These are phyloP conservation scores for Chrysosporium queenslandicum DNA, from an alignment of 2,329 filamentous ascomycete genomes.

Conservation along the genomic window DNA sequence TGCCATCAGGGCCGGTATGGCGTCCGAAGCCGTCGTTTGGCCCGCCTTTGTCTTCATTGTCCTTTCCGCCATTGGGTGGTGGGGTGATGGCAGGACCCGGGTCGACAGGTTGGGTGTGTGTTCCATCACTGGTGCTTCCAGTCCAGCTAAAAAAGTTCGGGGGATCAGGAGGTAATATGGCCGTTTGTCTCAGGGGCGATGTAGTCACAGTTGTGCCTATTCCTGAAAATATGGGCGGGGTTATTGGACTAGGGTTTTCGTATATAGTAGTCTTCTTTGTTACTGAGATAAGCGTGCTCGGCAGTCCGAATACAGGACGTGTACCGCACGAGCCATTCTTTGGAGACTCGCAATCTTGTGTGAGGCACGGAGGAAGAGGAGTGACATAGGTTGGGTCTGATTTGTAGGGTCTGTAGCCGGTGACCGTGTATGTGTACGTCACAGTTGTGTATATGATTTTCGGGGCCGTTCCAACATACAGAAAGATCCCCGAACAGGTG, in stretches of 20 bases:
- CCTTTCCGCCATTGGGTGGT: background rate
- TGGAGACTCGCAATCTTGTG: constrained; percentile 1
- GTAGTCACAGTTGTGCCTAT: background rate
- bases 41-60: background rate
- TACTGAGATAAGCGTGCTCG: constrained; percentile 7
- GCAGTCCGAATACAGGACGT: background rate
- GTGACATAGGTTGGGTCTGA: constrained; percentile 9
- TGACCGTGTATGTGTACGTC: constrained; percentile 11
- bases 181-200: background rate
- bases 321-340: background rate
- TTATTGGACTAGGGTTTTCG: background rate
- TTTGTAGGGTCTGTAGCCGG: background rate
- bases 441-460: constrained; percentile 10
- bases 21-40: background rate
- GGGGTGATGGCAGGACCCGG: background rate
- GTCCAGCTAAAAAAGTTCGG: background rate
- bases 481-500: background rate
- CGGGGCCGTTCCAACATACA: constrained; percentile 1
- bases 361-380: constrained; percentile 11
- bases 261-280: constrained; percentile 16
- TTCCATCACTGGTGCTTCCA: background rate
- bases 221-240: constrained; percentile 9
- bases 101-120: background rate
- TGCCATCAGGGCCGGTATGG: background rate
- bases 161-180: background rate